Percentiles rank a stretch among this genome's conserved stretches.
phyloP scores from a whole-genome alignment of 768 basidiomycete genomes.

The Suillus luteus region DNA sequence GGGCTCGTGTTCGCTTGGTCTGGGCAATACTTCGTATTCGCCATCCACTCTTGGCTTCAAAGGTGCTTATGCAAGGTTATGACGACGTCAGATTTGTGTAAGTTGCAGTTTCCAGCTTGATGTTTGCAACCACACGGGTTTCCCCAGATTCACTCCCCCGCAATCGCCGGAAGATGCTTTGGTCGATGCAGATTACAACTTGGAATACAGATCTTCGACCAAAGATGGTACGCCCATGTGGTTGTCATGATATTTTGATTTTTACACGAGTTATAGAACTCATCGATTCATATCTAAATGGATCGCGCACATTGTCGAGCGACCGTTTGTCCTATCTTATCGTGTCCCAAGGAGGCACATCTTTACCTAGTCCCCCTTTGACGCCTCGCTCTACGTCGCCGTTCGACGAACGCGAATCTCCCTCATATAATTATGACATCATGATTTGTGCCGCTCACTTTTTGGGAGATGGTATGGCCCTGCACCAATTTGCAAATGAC shows the following conservation, averaged over 20 bases:
- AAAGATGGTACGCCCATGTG: constrained; percentile 51
- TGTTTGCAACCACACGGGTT: background rate
- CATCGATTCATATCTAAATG: constrained; percentile 75
- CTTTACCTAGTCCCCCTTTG: constrained; percentile 35
- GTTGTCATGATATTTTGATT: constrained; percentile 2
- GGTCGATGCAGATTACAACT: constrained; percentile 43
- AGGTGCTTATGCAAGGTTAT: constrained; percentile 59
- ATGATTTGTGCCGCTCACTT: constrained; percentile 80
- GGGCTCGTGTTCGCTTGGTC: constrained; percentile 51
- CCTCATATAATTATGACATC: constrained; percentile 51
- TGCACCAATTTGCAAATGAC: constrained; percentile 81
- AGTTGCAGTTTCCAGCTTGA: constrained; percentile 25
- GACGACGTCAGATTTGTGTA: constrained; percentile 70
- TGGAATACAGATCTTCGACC: constrained; percentile 51
- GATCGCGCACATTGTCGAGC: constrained; percentile 69
- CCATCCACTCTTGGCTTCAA: constrained; percentile 73
- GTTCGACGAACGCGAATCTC: constrained; percentile 17
- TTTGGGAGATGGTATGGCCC: constrained; percentile 85
- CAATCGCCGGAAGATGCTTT: constrained; percentile 46
- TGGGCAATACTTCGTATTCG: constrained; percentile 75
- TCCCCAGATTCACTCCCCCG: constrained; percentile 49
- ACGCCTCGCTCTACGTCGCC: constrained; percentile 29
- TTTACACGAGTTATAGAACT: constrained; percentile 42
- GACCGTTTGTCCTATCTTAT: constrained; percentile 67
- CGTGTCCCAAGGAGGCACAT: constrained; percentile 36